A percentile compares a stretch with the other conserved stretches of the same genome.
These are phyloP conservation scores for Cyathus striatus DNA, from an alignment of 768 basidiomycete species.

Conservation along the genomic window DNA sequence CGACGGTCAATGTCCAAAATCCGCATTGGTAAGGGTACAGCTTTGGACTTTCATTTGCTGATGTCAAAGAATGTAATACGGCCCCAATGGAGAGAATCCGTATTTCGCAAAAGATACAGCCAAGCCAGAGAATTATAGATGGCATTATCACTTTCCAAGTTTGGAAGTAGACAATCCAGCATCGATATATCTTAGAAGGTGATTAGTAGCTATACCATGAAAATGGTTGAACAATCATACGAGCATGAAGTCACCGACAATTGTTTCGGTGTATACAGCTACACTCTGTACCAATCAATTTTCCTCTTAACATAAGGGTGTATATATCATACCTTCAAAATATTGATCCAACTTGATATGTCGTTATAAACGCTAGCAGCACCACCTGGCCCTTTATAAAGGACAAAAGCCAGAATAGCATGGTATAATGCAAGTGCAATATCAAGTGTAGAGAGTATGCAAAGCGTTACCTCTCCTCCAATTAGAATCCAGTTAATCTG, in stretches of 20 bases:
- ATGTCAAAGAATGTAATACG: constrained; percentile 3
- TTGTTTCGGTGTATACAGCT: constrained; percentile 4
- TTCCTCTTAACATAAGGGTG: not conserved
- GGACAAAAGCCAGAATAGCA: constrained; percentile 9
- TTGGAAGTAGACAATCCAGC: constrained; percentile 15
- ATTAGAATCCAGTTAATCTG: constrained; percentile 9
- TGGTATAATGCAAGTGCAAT: constrained; percentile 7
- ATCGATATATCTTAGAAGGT: constrained; percentile 16
- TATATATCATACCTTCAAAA: constrained; percentile 3
- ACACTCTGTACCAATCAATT: constrained; percentile 1
- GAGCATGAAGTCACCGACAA: constrained; percentile 9
- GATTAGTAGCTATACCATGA: too few relatives aligned
- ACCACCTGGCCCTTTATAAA: constrained; percentile 7
- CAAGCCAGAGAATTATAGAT: constrained; percentile 15
- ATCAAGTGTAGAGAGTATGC: constrained; percentile 6
- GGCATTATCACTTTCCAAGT: constrained; percentile 10
- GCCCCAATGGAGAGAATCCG: constrained; percentile 6
- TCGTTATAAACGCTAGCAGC: constrained; percentile 3
- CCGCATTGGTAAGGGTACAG: constrained; percentile 5
- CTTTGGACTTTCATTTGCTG: constrained; percentile 3
- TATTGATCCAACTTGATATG: constrained; percentile 11
- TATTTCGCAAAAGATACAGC: constrained; percentile 5
- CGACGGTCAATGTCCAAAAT: constrained; percentile 10
- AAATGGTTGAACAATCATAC: too few relatives aligned
- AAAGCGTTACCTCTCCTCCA: not conserved